phyloP scores from a whole-genome alignment of 2,329 filamentous ascomycete species.

The Chaetothyriales sp. region DNA sequence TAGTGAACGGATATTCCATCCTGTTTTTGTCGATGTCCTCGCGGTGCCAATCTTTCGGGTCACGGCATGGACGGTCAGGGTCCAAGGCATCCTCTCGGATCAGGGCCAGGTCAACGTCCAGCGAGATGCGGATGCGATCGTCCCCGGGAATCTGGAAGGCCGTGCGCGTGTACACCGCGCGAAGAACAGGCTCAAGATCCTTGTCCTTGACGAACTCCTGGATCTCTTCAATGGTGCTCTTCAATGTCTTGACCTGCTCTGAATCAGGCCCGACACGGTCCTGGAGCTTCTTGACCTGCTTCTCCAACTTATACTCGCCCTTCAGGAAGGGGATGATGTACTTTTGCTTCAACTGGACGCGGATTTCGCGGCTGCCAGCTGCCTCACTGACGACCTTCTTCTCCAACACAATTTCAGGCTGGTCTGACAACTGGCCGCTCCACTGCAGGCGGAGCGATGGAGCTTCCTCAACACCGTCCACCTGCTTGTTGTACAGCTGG shows the following conservation, averaged over 20 bases:
- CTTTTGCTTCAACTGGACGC: conserved; percentile 82
- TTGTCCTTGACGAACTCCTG: conserved; percentile 65
- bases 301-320: conserved; percentile 82
- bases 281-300: conserved; percentile 68
- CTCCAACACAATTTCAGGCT: conserved; percentile 71
- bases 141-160: conserved; percentile 95
- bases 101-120: conserved; percentile 83
- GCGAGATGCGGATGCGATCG: conserved; percentile 74
- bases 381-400: conserved; percentile 72
- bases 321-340: conserved; percentile 78
- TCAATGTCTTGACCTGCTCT: conserved; percentile 53
- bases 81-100: conserved; percentile 67
- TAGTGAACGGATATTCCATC: conserved; percentile 75
- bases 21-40: conserved; percentile 68
- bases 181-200: conserved; percentile 65
- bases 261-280: conserved; percentile 56
- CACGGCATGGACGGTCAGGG: conserved; percentile 67
- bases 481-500: conserved; percentile 71
- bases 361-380: conserved; percentile 61
- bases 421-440: conserved; percentile 69
- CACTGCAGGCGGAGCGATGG: conserved; percentile 76
- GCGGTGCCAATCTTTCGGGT: conserved; percentile 80
- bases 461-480: conserved; percentile 58
- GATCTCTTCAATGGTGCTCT: conserved; percentile 57
- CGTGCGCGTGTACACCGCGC: conserved; percentile 85